phyloP scores from a whole-genome alignment of 345 rosid genomes.

The Populus tremula region DNA sequence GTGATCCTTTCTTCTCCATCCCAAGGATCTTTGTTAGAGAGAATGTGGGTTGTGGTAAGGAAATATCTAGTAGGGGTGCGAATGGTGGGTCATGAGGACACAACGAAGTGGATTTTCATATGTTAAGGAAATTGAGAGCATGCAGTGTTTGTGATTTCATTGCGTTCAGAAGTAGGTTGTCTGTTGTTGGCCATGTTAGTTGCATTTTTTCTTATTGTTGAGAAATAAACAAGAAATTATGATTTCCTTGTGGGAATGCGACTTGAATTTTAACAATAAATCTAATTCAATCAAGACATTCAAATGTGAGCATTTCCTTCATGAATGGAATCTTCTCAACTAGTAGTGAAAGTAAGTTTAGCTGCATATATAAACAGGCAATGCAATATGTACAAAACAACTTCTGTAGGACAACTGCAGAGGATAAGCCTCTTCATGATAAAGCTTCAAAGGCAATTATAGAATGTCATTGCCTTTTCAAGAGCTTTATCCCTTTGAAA shows the following conservation, averaged over 20 bases:
- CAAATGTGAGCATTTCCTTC: not conserved
- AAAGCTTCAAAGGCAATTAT: too few relatives aligned
- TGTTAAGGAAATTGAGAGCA: not conserved
- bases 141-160: constrained; percentile 1
- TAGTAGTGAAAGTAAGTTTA: not conserved
- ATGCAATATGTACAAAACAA: not conserved
- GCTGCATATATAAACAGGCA: not conserved
- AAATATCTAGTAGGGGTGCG: not conserved
- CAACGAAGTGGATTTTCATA: not conserved
- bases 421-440: not conserved
- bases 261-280: not conserved
- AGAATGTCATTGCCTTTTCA: not conserved
- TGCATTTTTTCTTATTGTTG: constrained; percentile 11
- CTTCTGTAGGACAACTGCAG: not conserved
- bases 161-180: constrained; percentile 17
- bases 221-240: not conserved
- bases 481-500: not conserved
- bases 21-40: not conserved
- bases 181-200: constrained; percentile 18
- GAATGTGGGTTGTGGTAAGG: not conserved
- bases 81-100: not conserved
- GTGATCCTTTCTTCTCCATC: constrained; percentile 21
- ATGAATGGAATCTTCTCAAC: not conserved
- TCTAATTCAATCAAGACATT: not conserved
- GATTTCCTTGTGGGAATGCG: not conserved